Conservation (phyloP, 176 grass and related monocot genomes). For the Oryza longistaminata region DNA sequence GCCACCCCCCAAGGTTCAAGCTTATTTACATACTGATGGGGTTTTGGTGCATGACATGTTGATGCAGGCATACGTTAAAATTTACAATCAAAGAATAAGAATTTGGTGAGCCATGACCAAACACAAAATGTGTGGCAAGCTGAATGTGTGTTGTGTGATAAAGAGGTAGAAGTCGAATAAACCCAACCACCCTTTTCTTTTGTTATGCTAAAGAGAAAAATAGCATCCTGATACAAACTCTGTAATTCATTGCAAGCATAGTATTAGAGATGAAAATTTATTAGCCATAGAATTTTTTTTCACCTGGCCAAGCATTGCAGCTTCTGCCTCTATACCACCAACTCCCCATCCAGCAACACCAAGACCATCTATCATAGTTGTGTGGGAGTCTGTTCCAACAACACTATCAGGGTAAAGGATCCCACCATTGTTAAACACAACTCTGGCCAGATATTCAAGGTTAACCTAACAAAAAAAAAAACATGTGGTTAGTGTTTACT, state of each 20-base stretch:
- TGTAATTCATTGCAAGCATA: not conserved
- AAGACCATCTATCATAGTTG: conserved; percentile 96
- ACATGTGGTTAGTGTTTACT: conserved; percentile 9
- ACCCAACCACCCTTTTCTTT: not conserved
- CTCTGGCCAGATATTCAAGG: conserved; percentile 92
- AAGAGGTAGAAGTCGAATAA: not conserved
- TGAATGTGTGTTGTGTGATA: not conserved
- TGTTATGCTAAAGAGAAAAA: not conserved
- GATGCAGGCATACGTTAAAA: not conserved
- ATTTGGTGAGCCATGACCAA: not conserved
- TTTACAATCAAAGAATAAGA: not conserved
- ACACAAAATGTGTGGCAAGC: not conserved
- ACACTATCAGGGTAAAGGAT: conserved; percentile 98
- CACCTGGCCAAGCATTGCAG: conserved; percentile 97
- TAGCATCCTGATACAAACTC: not conserved
- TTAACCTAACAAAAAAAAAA: conserved; percentile 60
- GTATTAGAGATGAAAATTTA: conserved; percentile 1
- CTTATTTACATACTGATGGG: not conserved
- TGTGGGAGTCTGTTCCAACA: conserved; percentile 90
- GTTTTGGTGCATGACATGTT: not conserved
- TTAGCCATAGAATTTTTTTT: conserved; percentile 8
- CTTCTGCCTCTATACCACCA: conserved; percentile 97
- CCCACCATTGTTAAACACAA: conserved; percentile 88
- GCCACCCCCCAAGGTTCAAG: not conserved
- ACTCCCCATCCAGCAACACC: conserved; percentile 99